Evolutionary conservation across 208 protist genomes (phyloP).

Genomic region (Leishmania tropica): DNA sequence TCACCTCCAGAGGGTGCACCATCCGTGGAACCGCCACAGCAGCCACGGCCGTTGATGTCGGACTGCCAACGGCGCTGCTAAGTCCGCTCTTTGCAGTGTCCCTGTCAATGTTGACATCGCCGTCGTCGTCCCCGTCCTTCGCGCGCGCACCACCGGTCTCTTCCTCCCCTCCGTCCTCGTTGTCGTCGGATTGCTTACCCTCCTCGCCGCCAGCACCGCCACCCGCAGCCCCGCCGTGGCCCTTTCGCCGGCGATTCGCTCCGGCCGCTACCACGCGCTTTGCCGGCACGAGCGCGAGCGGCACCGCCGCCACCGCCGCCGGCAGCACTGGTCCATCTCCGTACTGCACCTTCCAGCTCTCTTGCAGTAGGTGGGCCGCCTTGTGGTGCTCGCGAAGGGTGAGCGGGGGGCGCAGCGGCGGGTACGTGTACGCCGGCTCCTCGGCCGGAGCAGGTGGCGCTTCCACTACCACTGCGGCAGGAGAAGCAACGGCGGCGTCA

Average conservation of each 20-base stretch:
- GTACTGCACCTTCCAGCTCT: slow-evolving; percentile 42
- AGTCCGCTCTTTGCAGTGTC: not conserved
- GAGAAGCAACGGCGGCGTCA: not conserved
- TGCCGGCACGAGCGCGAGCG: slow-evolving; percentile 30
- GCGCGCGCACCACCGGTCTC: not conserved
- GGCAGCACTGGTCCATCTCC: slow-evolving; percentile 36
- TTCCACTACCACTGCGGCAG: not conserved
- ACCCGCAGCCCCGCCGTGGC: not conserved
- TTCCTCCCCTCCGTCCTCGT: slow-evolving; percentile 3
- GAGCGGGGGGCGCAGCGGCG: slow-evolving; percentile 63
- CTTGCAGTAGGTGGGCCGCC: slow-evolving; percentile 43
- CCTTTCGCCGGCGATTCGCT: slow-evolving; percentile 2
- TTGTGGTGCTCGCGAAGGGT: slow-evolving; percentile 41
- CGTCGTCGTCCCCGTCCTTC: not conserved
- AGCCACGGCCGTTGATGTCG: not conserved
- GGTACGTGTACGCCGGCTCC: slow-evolving; percentile 42
- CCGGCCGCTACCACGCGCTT: slow-evolving; percentile 16
- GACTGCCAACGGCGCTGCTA: slow-evolving; percentile 20
- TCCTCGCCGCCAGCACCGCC: slow-evolving; percentile 9
- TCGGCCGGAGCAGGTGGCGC: slow-evolving; percentile 11
- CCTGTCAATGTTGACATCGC: not conserved
- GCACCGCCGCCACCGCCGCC: slow-evolving; percentile 40
- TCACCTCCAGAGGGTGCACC: slow-evolving; percentile 69
- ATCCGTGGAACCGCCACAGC: slow-evolving; percentile 13
- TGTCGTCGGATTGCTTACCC: not conserved